Evolutionary conservation across 148 eudicot species (phyloP).

Genomic region (Dysphania ambrosioides): DNA sequence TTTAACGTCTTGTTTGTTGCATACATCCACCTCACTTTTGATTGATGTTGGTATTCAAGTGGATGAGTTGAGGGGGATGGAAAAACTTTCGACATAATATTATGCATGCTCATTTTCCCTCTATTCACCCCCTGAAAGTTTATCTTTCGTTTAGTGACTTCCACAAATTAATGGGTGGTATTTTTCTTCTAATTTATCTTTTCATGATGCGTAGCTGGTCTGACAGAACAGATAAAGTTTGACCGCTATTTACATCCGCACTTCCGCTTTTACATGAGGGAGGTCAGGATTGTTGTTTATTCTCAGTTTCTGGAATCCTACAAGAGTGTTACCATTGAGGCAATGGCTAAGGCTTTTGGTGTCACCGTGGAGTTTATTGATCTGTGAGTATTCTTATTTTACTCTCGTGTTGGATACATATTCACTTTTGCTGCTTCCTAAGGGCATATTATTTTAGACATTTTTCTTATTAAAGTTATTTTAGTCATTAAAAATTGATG

Average conservation of each 20-base stretch:
- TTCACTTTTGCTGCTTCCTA: too few species aligned
- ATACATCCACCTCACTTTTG: neutral
- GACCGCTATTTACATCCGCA: constrained; percentile 91
- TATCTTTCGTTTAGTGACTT: neutral
- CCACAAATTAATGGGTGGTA: constrained; percentile 1
- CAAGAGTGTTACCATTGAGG: constrained; percentile 95
- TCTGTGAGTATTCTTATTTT: constrained; percentile 52
- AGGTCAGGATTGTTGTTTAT: constrained; percentile 85
- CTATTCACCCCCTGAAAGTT: neutral
- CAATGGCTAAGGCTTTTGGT: constrained; percentile 97
- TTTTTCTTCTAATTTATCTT: neutral
- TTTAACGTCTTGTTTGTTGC: neutral
- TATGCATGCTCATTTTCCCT: neutral
- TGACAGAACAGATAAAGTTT: constrained; percentile 79
- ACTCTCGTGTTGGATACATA: neutral
- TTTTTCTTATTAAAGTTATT: too few species aligned
- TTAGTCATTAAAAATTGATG: too few species aligned
- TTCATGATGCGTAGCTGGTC: constrained; percentile 68
- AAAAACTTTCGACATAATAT: neutral
- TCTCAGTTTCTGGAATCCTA: constrained; percentile 95
- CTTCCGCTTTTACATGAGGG: constrained; percentile 98
- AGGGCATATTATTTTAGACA: too few species aligned
- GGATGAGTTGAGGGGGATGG: neutral
- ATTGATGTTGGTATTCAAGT: too few species aligned
- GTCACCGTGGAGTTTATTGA: constrained; percentile 90